Base-by-base conservation (phyloP, 2,329 filamentous ascomycete species). In the Ambrosiella cleistominuta region DNA sequence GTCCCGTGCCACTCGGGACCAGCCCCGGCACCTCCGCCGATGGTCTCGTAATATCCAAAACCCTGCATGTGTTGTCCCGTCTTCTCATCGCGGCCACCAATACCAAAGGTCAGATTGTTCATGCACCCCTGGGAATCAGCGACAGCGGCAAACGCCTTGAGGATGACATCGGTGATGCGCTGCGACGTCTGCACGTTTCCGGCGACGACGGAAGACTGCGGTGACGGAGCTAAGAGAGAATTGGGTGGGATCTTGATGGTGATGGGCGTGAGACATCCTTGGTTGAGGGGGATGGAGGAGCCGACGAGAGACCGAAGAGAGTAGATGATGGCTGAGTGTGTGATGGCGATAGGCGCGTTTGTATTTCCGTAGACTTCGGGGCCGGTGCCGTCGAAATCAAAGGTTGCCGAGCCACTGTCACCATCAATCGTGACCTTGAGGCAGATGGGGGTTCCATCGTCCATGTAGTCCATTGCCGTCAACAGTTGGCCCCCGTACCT, bases 271-370 rank as follows among this genome's bases (percentile, higher is more conserved):
- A 91, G 70, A 61, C 87, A 91, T 61, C 87, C 87, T 68, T 93
- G 87, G 68, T 93, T 93, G 2, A 93, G 73, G 0, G 87, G 87
- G 7, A 93, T 90, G 62, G 91, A 86, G 64, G 88, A 81, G 7
- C 79, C 83, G 62, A 93, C 89, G 58, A 93, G 74, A 64, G 83
- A 87, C 35, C 87, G 79, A 13, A 93, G 74, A 64, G 86, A 91
- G 73, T 93, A 93, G 63, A 93, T 91, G 63, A 91, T 90, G n/a
- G 87, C 87, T 6, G 81, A 85, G 70, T 86, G 88, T 0, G 86
- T 90, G 53, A 93, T 85, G 2, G 87, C 87, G 68, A 88, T 79
- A 0, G 87, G 87, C 0, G 87, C 86, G 65, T 93, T 93, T 68
- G 83, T 83, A 64, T 89, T 90, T 37, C 79, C 85, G 64, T 88